Conservation (phyloP, 2,329 filamentous ascomycete genomes). For the Onygenales sp. region DNA sequence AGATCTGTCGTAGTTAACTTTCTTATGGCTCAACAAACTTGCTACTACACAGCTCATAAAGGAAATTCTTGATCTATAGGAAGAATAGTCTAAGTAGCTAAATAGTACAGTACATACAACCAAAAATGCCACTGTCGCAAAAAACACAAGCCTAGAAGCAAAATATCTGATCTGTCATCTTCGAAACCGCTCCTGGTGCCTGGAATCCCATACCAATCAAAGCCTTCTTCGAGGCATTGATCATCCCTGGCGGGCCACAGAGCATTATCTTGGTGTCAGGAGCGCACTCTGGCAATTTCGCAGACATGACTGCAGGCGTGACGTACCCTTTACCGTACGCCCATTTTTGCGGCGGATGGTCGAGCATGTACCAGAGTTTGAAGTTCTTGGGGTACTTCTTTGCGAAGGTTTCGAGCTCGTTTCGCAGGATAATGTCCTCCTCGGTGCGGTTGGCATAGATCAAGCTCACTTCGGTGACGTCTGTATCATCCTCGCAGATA, state of each 20-base stretch:
- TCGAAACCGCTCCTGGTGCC: constrained; percentile 89
- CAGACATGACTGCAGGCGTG: not conserved
- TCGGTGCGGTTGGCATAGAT: not conserved
- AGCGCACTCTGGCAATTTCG: constrained; percentile 55
- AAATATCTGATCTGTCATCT: constrained; percentile 95
- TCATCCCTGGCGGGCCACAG: constrained; percentile 91
- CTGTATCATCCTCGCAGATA: not conserved
- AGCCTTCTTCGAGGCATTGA: constrained; percentile 91
- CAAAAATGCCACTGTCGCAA: no score
- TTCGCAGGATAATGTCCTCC: not conserved
- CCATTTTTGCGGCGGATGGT: not conserved
- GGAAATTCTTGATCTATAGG: no score
- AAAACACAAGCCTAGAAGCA: constrained; percentile 55
- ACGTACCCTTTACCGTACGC: not conserved
- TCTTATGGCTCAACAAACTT: no score
- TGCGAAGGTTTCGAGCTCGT: not conserved
- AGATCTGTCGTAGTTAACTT: no score
- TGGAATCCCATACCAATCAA: constrained; percentile 78
- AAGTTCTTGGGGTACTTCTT: not conserved
- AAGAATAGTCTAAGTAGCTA: no score
- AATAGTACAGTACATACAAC: no score
- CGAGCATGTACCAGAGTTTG: not conserved
- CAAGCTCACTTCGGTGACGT: not conserved
- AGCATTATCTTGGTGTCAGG: constrained; percentile 85
- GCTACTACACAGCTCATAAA: no score